phyloP scores from a whole-genome alignment of 106 monocot species.

The Posidonia australis region DNA sequence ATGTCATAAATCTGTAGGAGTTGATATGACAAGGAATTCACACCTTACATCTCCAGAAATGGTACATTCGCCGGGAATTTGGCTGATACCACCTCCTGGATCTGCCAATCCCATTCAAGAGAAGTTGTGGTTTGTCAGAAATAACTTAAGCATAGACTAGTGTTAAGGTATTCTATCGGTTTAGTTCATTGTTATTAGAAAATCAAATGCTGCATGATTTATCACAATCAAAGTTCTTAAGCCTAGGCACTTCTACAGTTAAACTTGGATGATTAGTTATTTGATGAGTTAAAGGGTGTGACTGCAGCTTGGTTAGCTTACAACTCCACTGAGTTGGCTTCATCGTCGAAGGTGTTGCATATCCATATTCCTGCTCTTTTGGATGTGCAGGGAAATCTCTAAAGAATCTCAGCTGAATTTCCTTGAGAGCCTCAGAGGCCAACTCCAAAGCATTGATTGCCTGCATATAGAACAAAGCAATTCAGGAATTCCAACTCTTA shows the following conservation, averaged over 20 bases:
- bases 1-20: neutral
- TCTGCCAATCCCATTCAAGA: conserved; percentile 33
- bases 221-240: too few species aligned
- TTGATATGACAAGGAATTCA: neutral
- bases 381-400: conserved; percentile 80
- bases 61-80: conserved; percentile 92
- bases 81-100: conserved; percentile 87
- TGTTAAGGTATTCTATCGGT: too few species aligned
- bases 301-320: conserved; percentile 34
- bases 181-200: too few species aligned
- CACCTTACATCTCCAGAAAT: conserved; percentile 95
- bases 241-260: too few species aligned
- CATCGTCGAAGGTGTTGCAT: conserved; percentile 93
- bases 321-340: conserved; percentile 98
- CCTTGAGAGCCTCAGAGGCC: conserved; percentile 87
- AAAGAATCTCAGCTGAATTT: conserved; percentile 78
- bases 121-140: neutral
- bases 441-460: conserved; percentile 85
- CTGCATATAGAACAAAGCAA: conserved; percentile 23
- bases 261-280: too few species aligned
- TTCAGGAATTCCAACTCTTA: neutral
- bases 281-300: too few species aligned
- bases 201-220: too few species aligned
- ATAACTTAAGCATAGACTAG: too few species aligned
- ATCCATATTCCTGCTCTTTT: conserved; percentile 67